Conservation (phyloP, 257 asterid genomes). For the Solanum pimpinellifolium region DNA sequence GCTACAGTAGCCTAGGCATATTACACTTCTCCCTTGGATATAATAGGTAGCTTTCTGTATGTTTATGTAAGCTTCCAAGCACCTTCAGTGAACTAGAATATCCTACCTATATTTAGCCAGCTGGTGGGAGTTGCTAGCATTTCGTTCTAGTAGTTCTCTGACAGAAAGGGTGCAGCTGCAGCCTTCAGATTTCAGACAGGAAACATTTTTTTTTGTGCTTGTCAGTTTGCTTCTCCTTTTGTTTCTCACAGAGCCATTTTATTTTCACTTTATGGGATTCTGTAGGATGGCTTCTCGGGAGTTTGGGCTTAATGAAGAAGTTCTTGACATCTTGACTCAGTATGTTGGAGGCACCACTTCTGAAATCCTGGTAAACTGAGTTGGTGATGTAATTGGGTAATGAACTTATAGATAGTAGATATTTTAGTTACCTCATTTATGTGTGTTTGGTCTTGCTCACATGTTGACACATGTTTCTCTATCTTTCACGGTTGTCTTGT, state of each 20-base stretch:
- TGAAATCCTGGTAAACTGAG: conserved; percentile 64
- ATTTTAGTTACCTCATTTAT: background rate
- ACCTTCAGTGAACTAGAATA: background rate
- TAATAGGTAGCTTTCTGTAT: background rate
- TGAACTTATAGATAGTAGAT: background rate
- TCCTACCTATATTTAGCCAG: background rate
- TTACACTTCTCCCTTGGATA: background rate
- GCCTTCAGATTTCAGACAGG: background rate
- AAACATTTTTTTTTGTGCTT: background rate
- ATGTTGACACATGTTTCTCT: background rate
- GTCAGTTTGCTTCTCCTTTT: background rate
- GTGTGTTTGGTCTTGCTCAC: background rate
- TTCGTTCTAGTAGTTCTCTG: background rate
- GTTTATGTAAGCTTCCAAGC: background rate
- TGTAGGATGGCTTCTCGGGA: conserved; percentile 65
- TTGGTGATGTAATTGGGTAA: conserved; percentile 2
- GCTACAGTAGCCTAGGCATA: background rate
- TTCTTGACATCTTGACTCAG: conserved; percentile 49
- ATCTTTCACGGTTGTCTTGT: background rate
- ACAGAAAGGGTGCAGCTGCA: background rate
- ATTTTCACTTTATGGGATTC: conserved; percentile 7
- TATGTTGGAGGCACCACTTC: conserved; percentile 74
- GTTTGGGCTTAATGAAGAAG: conserved; percentile 43
- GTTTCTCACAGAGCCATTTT: background rate
- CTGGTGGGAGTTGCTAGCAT: background rate